Evolutionary conservation across 495 filamentous ascomycete genomes (phyloP).

Genomic region (Penicillium waksmanii): DNA sequence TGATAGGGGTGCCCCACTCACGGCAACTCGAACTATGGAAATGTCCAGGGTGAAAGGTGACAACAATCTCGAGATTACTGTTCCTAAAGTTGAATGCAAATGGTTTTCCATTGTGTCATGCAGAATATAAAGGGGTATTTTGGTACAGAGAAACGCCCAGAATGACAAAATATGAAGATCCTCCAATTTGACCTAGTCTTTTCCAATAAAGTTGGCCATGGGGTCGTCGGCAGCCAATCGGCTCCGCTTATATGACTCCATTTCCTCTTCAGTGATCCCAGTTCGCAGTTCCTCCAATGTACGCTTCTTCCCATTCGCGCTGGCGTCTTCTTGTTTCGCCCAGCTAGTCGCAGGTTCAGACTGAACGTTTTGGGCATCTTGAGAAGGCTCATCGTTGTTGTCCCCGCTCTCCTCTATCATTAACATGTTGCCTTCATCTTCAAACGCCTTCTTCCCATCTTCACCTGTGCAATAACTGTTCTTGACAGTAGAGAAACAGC

Average conservation of each 20-base stretch:
- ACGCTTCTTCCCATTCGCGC: slow-evolving; percentile 61
- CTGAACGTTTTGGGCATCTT: slow-evolving; percentile 24
- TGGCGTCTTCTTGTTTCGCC: slow-evolving; percentile 31
- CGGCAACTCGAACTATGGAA: neutral
- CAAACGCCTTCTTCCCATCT: slow-evolving; percentile 73
- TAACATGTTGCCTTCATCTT: slow-evolving; percentile 63
- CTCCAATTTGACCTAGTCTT: slow-evolving; percentile 41
- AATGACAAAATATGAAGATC: slow-evolving; percentile 11
- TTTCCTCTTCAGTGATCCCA: slow-evolving; percentile 76
- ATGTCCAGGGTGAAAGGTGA: too few relatives aligned
- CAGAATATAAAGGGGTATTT: slow-evolving; percentile 32
- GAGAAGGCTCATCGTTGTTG: slow-evolving; percentile 25
- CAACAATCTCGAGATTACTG: too few relatives aligned
- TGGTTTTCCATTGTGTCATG: slow-evolving; percentile 7
- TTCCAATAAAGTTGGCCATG: slow-evolving; percentile 77
- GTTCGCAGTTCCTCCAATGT: slow-evolving; percentile 71
- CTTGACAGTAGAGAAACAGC: slow-evolving; percentile 90
- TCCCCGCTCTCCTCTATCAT: slow-evolving; percentile 45
- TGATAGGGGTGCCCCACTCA: slow-evolving; percentile 9
- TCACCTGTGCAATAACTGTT: slow-evolving; percentile 98
- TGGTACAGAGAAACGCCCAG: slow-evolving; percentile 26
- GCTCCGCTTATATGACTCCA: slow-evolving; percentile 80
- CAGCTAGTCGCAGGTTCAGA: slow-evolving; percentile 37
- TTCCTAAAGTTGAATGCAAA: neutral
- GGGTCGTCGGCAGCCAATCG: slow-evolving; percentile 74